Conservation (phyloP, 108 stramenopile species). For the Nitzschia sp. region DNA sequence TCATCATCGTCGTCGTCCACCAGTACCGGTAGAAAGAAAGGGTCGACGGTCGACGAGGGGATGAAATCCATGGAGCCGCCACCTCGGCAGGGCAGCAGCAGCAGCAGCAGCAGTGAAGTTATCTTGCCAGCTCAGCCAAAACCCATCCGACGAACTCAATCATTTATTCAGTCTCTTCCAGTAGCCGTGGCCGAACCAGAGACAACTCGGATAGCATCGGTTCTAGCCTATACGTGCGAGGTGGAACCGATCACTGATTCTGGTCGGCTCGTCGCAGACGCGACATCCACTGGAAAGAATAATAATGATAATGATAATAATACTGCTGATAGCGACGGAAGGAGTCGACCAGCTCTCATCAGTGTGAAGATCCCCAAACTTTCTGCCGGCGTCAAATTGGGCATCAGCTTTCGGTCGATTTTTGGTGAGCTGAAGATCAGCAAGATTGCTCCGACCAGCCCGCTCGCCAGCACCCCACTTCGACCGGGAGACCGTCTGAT, state of each 20-base stretch:
- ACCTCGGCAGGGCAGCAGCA: too few relatives aligned
- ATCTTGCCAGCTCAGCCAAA: too few relatives aligned
- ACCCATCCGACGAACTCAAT: not conserved
- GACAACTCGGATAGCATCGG: not conserved
- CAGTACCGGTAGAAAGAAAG: not conserved
- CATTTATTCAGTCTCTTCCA: not conserved
- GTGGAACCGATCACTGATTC: not conserved
- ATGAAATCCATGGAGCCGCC: not conserved
- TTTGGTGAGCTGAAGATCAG: not conserved
- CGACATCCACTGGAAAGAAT: too few relatives aligned
- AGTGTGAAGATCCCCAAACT: slow-evolving; percentile 5
- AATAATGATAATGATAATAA: too few relatives aligned
- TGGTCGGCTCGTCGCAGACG: not conserved
- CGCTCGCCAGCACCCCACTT: not conserved
- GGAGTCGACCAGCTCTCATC: not conserved
- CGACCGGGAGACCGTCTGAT: not conserved
- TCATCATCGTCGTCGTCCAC: too few relatives aligned
- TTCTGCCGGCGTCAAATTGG: not conserved
- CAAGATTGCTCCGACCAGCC: not conserved
- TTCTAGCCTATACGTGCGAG: not conserved
- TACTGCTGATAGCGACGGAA: not conserved
- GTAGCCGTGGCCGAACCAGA: not conserved
- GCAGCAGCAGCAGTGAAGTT: too few relatives aligned
- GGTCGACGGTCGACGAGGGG: not conserved
- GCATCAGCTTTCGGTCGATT: not conserved